Evolutionary conservation across 495 filamentous ascomycete species (phyloP).

Genomic region (Usnea hakonensis): DNA sequence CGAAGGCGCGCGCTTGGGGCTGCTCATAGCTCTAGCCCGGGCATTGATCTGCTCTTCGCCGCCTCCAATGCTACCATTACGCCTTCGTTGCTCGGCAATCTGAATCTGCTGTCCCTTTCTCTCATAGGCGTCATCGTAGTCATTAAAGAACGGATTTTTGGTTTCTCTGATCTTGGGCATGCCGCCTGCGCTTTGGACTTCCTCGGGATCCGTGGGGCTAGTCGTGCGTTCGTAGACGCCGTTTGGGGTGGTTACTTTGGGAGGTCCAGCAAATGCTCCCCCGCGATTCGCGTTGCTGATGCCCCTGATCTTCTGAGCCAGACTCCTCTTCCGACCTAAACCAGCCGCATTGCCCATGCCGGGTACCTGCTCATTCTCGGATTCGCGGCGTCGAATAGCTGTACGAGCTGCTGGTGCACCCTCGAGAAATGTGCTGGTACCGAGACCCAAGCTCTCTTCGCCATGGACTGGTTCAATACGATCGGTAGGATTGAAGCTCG

Average conservation of each 20-base stretch:
- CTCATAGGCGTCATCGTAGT: conserved; percentile 69
- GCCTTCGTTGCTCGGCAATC: conserved; percentile 45
- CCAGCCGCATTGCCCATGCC: conserved; percentile 47
- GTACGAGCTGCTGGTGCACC: conserved; percentile 80
- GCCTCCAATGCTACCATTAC: conserved; percentile 29
- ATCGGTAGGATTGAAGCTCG: conserved; percentile 50
- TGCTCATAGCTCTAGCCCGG: conserved; percentile 51
- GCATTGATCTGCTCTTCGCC: conserved; percentile 30
- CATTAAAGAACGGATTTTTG: conserved; percentile 80
- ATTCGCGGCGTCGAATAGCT: conserved; percentile 71
- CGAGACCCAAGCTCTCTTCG: conserved; percentile 73
- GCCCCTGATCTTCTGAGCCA: conserved; percentile 75
- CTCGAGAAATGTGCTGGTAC: conserved; percentile 92
- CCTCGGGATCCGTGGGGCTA: conserved; percentile 25
- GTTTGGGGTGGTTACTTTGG: conserved; percentile 47
- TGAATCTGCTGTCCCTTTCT: conserved; percentile 57
- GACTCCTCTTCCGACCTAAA: conserved; percentile 81
- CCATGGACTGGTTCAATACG: conserved; percentile 70
- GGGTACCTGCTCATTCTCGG: conserved; percentile 47
- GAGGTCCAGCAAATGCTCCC: conserved; percentile 36
- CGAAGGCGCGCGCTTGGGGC: conserved; percentile 44
- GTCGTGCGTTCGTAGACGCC: conserved; percentile 21
- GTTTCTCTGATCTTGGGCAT: conserved; percentile 30
- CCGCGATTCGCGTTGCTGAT: conserved; percentile 51
- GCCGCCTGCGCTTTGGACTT: conserved; percentile 31